Conservation (phyloP, 1,284 basidiomycete genomes). For the Austroboletus rostrupii region DNA sequence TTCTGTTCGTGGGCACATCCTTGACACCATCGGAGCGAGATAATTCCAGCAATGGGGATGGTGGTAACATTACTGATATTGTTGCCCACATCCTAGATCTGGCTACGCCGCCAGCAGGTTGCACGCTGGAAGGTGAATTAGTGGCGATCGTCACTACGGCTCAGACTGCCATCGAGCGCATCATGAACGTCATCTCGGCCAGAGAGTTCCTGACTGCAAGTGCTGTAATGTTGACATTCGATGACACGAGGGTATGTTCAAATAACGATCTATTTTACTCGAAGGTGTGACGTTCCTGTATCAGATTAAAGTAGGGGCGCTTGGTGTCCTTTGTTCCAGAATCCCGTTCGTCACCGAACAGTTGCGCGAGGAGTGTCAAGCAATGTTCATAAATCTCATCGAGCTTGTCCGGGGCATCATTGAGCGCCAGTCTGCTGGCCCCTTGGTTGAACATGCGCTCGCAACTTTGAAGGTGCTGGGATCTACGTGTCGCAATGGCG, state of each 20-base stretch:
- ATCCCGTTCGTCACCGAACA: slow-evolving; percentile 58
- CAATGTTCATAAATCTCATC: slow-evolving; percentile 50
- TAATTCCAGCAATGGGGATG: slow-evolving; percentile 35
- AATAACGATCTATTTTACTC: not conserved
- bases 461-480: slow-evolving; percentile 58
- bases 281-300: not conserved
- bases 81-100: slow-evolving; percentile 27
- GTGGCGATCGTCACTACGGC: slow-evolving; percentile 47
- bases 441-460: slow-evolving; percentile 47
- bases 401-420: slow-evolving; percentile 48
- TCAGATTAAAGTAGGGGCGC: slow-evolving; percentile 60
- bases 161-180: slow-evolving; percentile 44
- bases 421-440: slow-evolving; percentile 36
- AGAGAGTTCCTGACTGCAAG: slow-evolving; percentile 57
- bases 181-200: slow-evolving; percentile 63
- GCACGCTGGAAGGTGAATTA: slow-evolving; percentile 20
- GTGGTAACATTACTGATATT: slow-evolving; percentile 30
- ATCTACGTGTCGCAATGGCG: slow-evolving; percentile 53
- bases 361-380: slow-evolving; percentile 51
- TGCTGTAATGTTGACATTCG: slow-evolving; percentile 49
- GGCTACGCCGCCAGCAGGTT: slow-evolving; percentile 12
- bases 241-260: slow-evolving; percentile 42
- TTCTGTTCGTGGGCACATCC: slow-evolving; percentile 49
- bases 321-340: slow-evolving; percentile 64
- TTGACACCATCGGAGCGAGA: slow-evolving; percentile 36